Base-by-base conservation (phyloP, 768 basidiomycete species). In the Termitomyces bulborhizus region DNA sequence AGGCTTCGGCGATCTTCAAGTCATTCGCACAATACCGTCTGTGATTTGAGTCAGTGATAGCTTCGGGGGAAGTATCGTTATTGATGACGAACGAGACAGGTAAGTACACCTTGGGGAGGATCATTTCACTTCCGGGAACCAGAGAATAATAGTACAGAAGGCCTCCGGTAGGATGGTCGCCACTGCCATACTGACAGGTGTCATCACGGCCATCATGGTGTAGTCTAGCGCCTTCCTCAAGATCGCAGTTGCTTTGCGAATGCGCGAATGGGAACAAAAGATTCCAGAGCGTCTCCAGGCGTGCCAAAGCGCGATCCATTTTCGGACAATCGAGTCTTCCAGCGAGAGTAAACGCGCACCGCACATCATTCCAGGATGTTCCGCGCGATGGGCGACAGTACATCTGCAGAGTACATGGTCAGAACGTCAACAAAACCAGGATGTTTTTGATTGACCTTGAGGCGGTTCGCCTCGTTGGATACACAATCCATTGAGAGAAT, bases 91-190 rank as follows among this genome's bases (percentile, higher is more conserved):
- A 70, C 69, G 65, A 60, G 44, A 69, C 68, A 16, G 69, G 69
- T 24, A 70, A 51, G 46, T 70, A 70, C 12, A 70, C 59, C 53
- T 70, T 70, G 4, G 69, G 69, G 31, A 66, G 63, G 6, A 69
- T 62, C 42, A 61, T 63, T 34, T 62, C 58, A 27, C 59, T 63
- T 1, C 65, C 65, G 36, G 69, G 65, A 51, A 64, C 59, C 0
- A 70, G 57, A 11, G 66, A 68, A 46, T 68, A 70, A 51, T 70
- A 70, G 49, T 65, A 70, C 4, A 70, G 55, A 12, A 69, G 57
- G 6, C 67, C 67, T 11, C 63, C 60, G 11, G 63, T 57, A 32
- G 68, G 66, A 45, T 68, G 69, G 27, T 68, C 64, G 3, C 54
- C 56, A 31, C 54, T 54, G 34, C 56, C 21, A 12, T 57, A 60